Conservation (phyloP, 805 yeast species). For the Candida insectorum region DNA sequence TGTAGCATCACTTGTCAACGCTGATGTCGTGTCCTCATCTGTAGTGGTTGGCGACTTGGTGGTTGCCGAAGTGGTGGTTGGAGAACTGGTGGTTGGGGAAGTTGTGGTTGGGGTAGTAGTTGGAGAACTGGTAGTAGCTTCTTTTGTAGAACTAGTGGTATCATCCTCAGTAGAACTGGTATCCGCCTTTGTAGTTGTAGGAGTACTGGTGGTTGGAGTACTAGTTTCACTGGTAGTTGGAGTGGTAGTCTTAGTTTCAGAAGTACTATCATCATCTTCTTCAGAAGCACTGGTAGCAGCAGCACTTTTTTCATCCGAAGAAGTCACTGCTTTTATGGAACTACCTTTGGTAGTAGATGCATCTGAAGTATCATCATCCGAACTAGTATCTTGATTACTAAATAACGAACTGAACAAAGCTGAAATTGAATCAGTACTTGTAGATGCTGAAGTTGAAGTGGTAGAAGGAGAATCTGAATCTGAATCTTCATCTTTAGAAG, state of each 20-base stretch:
- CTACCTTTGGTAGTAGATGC: background rate
- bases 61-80: slow-evolving; percentile 3
- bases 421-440: no score
- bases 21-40: background rate
- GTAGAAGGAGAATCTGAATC: slow-evolving; percentile 2
- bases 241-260: background rate
- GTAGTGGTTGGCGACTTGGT: slow-evolving; percentile 3
- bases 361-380: background rate
- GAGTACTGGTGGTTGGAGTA: slow-evolving; percentile 2
- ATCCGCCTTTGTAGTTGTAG: slow-evolving; percentile 2
- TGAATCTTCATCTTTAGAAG: slow-evolving; percentile 1
- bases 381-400: no score
- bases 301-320: background rate
- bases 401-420: no score
- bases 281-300: background rate
- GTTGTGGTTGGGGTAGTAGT: slow-evolving; percentile 1
- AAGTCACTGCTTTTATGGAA: background rate
- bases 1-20: slow-evolving; percentile 1
- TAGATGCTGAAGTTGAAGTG: slow-evolving; percentile 1
- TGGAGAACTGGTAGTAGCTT: slow-evolving; percentile 2
- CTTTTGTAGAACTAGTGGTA: background rate
- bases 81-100: background rate
- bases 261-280: background rate
- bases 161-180: no score
- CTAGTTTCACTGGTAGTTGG: slow-evolving; percentile 1